Evolutionary conservation across 164 flowering plant species (phyloP), one percentile per base, ranked within the genome.

Genomic region (Saururus chinensis): DNA sequence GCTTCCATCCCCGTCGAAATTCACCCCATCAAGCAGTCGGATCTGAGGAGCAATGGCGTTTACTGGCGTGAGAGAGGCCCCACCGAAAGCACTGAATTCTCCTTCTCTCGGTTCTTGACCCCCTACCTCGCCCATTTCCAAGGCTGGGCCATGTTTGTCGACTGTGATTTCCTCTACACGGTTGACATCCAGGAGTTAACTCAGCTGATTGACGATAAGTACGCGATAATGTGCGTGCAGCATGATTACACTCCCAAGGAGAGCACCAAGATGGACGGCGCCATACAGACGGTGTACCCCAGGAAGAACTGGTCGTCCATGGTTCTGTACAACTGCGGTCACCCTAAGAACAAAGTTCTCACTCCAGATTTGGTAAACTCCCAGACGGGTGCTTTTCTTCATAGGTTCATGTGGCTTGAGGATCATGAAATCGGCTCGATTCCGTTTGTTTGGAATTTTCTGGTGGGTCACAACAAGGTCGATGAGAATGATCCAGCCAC

Each of bases 251-350:
- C 92, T 0, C 98, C 98, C 0, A 92, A 88, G 57, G 98, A 92
- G 73, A 81, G 78, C 19, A 86, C 96, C 0, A 92, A 92, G 68
- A 89, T 92, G 97, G 98, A 92, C 59, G 98, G 98, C 0, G 95
- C 74, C 0, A 90, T 92, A 25, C 97, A 92, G 58, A 92, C 96
- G 1, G 82, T 84, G 35, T 92, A 92, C 60, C 96, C 92, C 0
- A 79, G 93, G 74, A 88, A 91, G 83, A 92, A 92, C 48, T 89
- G 96, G 98, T 88, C 96, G 10, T 92, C 98, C 0, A 89, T 89
- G 97, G 98, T 89, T 21, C 66, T 92, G 66, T 92, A 92, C 63
- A 92, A 92, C 35, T 92, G 97, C 68, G 85, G 85, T 19, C 96
- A 92, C 60, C 84, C 90, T 0, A 92, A 92, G 73, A 92, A 89